phyloP scores from a whole-genome alignment of 805 yeast genomes.

The Metschnikowia dekortorum region DNA sequence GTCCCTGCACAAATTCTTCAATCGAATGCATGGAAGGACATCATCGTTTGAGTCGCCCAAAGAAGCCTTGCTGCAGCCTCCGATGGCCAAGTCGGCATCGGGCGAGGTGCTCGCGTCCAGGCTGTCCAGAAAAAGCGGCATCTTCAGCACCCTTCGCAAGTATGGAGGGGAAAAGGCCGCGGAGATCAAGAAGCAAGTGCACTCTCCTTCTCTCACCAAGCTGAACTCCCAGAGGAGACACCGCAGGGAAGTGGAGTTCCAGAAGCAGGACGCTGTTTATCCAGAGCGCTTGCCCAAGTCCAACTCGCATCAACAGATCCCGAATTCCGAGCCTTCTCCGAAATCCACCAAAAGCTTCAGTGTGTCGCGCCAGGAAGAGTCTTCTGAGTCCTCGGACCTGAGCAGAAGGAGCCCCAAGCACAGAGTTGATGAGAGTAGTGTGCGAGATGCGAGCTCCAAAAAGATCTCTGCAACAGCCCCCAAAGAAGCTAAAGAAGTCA shows the following conservation, averaged over 20 bases:
- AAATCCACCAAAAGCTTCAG: conserved; percentile 9
- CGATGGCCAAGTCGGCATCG: background rate
- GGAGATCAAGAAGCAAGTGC: conserved; percentile 31
- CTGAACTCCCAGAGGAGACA: conserved; percentile 1
- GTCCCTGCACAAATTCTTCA: conserved; percentile 44
- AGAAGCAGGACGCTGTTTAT: background rate
- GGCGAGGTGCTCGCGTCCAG: background rate
- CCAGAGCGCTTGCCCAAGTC: background rate
- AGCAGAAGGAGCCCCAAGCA: background rate
- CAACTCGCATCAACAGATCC: background rate
- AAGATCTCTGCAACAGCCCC: no score
- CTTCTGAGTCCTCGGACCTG: background rate
- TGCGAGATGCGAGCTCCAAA: no score
- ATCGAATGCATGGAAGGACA: conserved; percentile 58
- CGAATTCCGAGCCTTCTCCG: conserved; percentile 8
- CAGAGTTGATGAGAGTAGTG: background rate
- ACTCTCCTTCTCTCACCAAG: conserved; percentile 1
- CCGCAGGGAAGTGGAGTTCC: background rate
- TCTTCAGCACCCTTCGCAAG: conserved; percentile 38
- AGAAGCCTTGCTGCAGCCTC: conserved; percentile 1
- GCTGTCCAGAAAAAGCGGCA: conserved; percentile 26
- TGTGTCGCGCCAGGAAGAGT: conserved; percentile 2
- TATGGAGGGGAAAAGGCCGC: conserved; percentile 39
- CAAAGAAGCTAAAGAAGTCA: no score
- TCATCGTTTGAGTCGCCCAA: conserved; percentile 33